Conservation (phyloP, 768 basidiomycete genomes). For the Kockovaella imperatae region DNA sequence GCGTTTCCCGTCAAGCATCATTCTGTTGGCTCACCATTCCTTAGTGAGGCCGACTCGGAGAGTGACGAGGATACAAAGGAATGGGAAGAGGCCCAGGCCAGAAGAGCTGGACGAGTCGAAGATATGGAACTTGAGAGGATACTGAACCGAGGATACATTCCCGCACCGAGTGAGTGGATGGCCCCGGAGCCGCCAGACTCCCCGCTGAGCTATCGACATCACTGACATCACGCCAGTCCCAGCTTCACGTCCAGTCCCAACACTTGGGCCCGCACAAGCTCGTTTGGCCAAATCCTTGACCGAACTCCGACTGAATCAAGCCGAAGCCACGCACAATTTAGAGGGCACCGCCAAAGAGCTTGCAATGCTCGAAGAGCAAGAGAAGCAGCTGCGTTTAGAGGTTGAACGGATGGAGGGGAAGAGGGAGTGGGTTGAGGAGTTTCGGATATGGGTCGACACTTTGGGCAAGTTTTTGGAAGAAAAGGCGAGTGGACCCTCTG, state of each 20-base stretch:
- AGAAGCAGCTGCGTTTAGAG: slow-evolving; percentile 44
- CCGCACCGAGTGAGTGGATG: slow-evolving; percentile 44
- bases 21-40: slow-evolving; percentile 2
- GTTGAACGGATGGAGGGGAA: slow-evolving; percentile 46
- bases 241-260: slow-evolving; percentile 42
- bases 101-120: slow-evolving; percentile 44
- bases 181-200: no score
- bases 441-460: slow-evolving; percentile 47
- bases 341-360: slow-evolving; percentile 39
- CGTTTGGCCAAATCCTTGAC: slow-evolving; percentile 43
- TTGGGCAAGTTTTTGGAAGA: slow-evolving; percentile 48
- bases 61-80: slow-evolving; percentile 44
- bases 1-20: slow-evolving; percentile 4
- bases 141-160: slow-evolving; percentile 34
- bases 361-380: slow-evolving; percentile 43
- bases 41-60: slow-evolving; percentile 43
- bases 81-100: slow-evolving; percentile 47
- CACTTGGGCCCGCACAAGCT: slow-evolving; percentile 38
- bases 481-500: slow-evolving; percentile 42
- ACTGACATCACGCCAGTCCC: slow-evolving; percentile 40
- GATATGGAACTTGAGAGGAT: slow-evolving; percentile 19
- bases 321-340: slow-evolving; percentile 33
- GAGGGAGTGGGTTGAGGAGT: slow-evolving; percentile 47
- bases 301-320: slow-evolving; percentile 29
- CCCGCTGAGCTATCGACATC: not conserved